These are phyloP conservation scores for Mycena haematopus DNA, from an alignment of 768 basidiomycete species.

Conservation along the genomic window DNA sequence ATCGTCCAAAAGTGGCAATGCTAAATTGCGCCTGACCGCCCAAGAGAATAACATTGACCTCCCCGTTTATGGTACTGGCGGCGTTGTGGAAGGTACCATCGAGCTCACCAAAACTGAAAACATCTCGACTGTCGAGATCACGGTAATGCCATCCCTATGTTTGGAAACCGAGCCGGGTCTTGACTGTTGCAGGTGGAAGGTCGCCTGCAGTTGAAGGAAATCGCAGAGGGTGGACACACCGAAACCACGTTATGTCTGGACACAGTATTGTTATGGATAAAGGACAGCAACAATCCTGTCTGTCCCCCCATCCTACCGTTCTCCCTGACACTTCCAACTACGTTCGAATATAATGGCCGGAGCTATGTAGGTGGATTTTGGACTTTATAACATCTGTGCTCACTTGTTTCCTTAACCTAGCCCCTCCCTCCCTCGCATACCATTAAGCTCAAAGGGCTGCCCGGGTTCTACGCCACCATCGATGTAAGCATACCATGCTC, in stretches of 20 bases:
- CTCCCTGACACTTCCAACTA: constrained; percentile 60
- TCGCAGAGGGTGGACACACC: constrained; percentile 70
- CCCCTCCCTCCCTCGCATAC: constrained; percentile 74
- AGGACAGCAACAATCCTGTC: constrained; percentile 43
- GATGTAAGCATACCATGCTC: constrained; percentile 42
- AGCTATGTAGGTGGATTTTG: constrained; percentile 58
- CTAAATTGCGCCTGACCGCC: constrained; percentile 55
- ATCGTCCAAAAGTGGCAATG: constrained; percentile 59
- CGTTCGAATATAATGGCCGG: constrained; percentile 60
- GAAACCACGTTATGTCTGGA: constrained; percentile 58
- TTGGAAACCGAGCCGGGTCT: constrained; percentile 11
- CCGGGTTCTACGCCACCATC: constrained; percentile 72
- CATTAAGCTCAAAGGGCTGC: constrained; percentile 71
- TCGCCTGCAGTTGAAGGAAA: constrained; percentile 60
- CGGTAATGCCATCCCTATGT: constrained; percentile 45
- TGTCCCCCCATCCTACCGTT: constrained; percentile 66
- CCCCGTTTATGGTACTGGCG: constrained; percentile 64
- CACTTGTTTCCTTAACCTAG: constrained; percentile 41
- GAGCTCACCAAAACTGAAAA: constrained; percentile 61
- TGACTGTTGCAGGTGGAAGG: constrained; percentile 61
- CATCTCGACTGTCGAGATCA: constrained; percentile 66
- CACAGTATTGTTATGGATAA: constrained; percentile 64
- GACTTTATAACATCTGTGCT: constrained; percentile 3
- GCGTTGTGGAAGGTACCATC: constrained; percentile 60
- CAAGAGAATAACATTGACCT: constrained; percentile 57